Evolutionary conservation across 2,329 filamentous ascomycete species (phyloP).

Genomic region (Ceratocystis diversiconidia): DNA sequence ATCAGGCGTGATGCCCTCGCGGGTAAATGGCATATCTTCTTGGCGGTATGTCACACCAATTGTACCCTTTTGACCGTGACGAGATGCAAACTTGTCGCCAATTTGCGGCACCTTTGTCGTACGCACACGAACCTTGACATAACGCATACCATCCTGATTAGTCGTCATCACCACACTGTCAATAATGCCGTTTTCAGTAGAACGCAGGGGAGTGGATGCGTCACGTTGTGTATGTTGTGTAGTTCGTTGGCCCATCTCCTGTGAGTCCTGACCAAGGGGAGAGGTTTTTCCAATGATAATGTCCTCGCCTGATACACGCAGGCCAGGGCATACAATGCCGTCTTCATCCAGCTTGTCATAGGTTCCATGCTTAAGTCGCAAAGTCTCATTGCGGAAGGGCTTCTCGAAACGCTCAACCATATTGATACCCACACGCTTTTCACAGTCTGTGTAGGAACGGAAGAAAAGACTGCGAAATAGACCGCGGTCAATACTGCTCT

Average conservation of each 20-base stretch:
- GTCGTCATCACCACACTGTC: constrained; percentile 90
- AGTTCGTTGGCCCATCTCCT: constrained; percentile 85
- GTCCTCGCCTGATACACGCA: constrained; percentile 90
- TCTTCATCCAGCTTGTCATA: constrained; percentile 97
- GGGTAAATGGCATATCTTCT: constrained; percentile 97
- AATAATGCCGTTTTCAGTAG: constrained; percentile 92
- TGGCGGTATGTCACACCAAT: constrained; percentile 97
- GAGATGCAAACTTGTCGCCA: constrained; percentile 97
- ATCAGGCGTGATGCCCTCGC: constrained; percentile 82
- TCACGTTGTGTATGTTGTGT: constrained; percentile 86
- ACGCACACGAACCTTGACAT: constrained; percentile 92
- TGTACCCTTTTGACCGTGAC: constrained; percentile 97
- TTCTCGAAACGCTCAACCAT: constrained; percentile 93
- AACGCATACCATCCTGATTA: constrained; percentile 83
- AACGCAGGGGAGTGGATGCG: constrained; percentile 84
- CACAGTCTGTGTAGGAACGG: constrained; percentile 90
- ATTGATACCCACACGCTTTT: constrained; percentile 90
- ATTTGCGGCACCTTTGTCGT: constrained; percentile 98
- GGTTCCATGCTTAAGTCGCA: constrained; percentile 85
- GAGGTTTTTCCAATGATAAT: constrained; percentile 99
- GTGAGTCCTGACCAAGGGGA: constrained; percentile 79
- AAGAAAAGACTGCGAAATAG: constrained; percentile 97
- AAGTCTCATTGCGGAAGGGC: constrained; percentile 72
- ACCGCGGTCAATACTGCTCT: constrained; percentile 95
- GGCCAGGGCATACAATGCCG: constrained; percentile 83